phyloP scores from a whole-genome alignment of 2,329 filamentous ascomycete genomes.

The Pyricularia grisea region DNA sequence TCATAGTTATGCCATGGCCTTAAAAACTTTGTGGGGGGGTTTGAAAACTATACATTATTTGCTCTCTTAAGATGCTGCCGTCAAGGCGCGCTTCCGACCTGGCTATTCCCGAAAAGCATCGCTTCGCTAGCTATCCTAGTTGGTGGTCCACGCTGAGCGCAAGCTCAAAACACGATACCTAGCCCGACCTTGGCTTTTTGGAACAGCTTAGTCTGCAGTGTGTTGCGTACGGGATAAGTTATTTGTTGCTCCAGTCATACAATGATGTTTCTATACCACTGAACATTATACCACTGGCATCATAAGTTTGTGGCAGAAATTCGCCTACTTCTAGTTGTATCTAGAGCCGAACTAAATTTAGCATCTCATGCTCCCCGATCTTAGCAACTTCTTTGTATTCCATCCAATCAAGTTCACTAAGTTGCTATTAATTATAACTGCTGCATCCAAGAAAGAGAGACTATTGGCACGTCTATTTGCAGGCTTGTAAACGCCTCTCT shows the following conservation, averaged over 20 bases:
- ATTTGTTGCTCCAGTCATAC: neutral
- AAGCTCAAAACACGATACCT: neutral
- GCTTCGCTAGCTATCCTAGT: neutral
- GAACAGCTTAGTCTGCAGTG: neutral
- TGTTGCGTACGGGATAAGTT: neutral
- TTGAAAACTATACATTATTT: no score
- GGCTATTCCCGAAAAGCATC: neutral
- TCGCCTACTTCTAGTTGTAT: no score
- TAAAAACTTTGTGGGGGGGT: no score
- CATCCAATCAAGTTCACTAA: neutral
- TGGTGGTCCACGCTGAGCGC: neutral
- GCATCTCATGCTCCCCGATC: neutral
- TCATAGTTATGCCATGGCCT: no score
- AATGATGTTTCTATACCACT: neutral
- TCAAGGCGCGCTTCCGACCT: neutral
- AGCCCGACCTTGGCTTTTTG: neutral
- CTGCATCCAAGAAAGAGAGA: neutral
- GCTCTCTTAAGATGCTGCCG: no score
- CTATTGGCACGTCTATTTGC: neutral
- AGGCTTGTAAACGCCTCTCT: neutral
- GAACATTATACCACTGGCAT: neutral
- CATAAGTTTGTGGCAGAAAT: neutral
- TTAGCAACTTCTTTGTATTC: neutral
- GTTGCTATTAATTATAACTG: neutral
- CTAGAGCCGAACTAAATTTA: no score